Base-by-base conservation (phyloP, 2,329 filamentous ascomycete species). In the Pseudogymnoascus sp. region DNA sequence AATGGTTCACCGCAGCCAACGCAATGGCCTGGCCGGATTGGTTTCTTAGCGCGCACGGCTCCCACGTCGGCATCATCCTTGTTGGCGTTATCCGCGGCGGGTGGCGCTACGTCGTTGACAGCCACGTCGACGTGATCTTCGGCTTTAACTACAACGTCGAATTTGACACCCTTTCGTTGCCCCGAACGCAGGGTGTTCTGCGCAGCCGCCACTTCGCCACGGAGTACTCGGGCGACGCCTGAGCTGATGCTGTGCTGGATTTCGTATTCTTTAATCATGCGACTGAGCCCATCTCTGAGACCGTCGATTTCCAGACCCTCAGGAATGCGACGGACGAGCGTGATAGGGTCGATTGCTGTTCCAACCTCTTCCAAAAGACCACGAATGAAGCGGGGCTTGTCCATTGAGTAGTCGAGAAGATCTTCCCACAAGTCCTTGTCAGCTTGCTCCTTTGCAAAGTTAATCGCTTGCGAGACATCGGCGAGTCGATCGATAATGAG, bases 361-460 rank as follows among this genome's bases (percentile, higher is more conserved):
- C 94, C 94, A 1, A 96, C 93, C 75, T 97, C 91, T 69, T 96
- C 91, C 0, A 99, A 83, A 3, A 99, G 78, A 0, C 90, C 92
- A 11, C 90, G 87, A 66, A 99, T 97, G 75, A 99, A 99, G 39
- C 85, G 85, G 0, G 94, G 94, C 70, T 97, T 96, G 75, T 97
- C 91, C 94, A 99, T 97, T 63, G 89, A 93, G 73, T 97, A 97
- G 67, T 93, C 86, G 5, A 99, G 82, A 6, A 99, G 80, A 69
- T 97, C 92, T 65, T 96, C 89, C 94, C 94, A 99, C 0, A 99
- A 80, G 67, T 97, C 92, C 0, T 87, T 86, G 68, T 97, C 92
- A 65, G 94, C 87, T 70, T 97, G 91, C 64, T 92, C 88, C 73
- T 97, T 97, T 60, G 91, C 92, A 69, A 99, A 99, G 1, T 88